Conservation (phyloP, 495 filamentous ascomycete genomes). For the Aspergillus cristatus region DNA sequence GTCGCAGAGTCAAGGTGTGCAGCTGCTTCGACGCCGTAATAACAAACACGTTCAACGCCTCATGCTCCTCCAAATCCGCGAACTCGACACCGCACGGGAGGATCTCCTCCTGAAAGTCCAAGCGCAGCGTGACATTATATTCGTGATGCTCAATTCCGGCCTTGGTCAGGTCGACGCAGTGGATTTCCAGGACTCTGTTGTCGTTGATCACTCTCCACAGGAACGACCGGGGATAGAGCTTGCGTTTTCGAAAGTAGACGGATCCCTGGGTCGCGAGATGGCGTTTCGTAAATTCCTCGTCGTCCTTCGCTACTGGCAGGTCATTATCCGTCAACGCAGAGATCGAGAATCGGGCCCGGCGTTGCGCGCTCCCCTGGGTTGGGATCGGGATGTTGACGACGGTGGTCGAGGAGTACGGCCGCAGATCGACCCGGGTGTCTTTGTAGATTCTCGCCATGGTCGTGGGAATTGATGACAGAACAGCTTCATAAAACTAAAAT, state of each 20-base stretch:
- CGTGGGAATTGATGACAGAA: conserved; percentile 12
- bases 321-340: conserved; percentile 27
- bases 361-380: conserved; percentile 31
- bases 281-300: conserved; percentile 59
- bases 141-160: conserved; percentile 53
- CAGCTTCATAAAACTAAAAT: conserved; percentile 7
- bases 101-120: conserved; percentile 66
- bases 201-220: conserved; percentile 84
- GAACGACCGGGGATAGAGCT: conserved; percentile 69
- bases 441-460: conserved; percentile 59
- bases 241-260: conserved; percentile 71
- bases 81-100: conserved; percentile 68
- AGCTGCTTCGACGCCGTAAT: conserved; percentile 71
- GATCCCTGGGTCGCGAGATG: conserved; percentile 72
- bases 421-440: conserved; percentile 76
- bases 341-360: conserved; percentile 37
- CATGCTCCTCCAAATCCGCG: conserved; percentile 66
- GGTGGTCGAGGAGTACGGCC: conserved; percentile 58
- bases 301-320: conserved; percentile 49
- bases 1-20: conserved; percentile 68
- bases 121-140: conserved; percentile 60
- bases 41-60: conserved; percentile 70
- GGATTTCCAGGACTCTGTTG: conserved; percentile 70
- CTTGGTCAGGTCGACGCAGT: conserved; percentile 72
- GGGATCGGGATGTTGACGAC: conserved; percentile 69